phyloP scores from a whole-genome alignment of 495 filamentous ascomycete genomes.

The Beverwykella pulmonaria region DNA sequence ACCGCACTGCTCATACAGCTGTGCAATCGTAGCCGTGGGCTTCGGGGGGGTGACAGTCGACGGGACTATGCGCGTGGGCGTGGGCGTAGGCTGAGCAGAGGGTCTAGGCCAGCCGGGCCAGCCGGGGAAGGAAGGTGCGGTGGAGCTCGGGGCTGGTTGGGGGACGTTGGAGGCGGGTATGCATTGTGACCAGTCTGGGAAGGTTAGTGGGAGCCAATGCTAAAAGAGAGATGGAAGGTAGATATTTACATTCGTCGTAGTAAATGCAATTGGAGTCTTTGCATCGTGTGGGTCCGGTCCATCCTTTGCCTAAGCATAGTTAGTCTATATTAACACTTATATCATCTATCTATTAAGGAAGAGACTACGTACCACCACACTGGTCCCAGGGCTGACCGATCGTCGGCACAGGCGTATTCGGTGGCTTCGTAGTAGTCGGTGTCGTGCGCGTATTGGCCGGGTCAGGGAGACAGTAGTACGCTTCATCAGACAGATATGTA shows the following conservation, averaged over 20 bases:
- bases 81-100: neutral
- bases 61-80: neutral
- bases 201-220: neutral
- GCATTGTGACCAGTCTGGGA: neutral
- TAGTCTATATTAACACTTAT: neutral
- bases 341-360: neutral
- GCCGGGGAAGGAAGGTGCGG: neutral
- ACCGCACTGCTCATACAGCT: slow-evolving; percentile 28
- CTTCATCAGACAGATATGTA: slow-evolving; percentile 16
- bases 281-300: slow-evolving; percentile 13
- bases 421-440: slow-evolving; percentile 2
- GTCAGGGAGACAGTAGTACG: slow-evolving; percentile 30
- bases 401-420: slow-evolving; percentile 13
- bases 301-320: slow-evolving; percentile 5
- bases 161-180: neutral
- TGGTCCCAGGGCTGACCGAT: slow-evolving; percentile 26
- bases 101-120: neutral
- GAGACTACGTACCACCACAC: slow-evolving; percentile 9
- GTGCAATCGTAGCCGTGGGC: neutral
- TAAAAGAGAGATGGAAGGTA: neutral
- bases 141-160: neutral
- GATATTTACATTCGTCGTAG: neutral
- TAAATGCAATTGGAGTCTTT: slow-evolving; percentile 13
- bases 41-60: neutral
- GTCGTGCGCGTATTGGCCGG: slow-evolving; percentile 22